Evolutionary conservation across 2,329 filamentous ascomycete species (phyloP), one percentile per base, ranked within the genome.

Genomic region (Diplodia scrobiculata): DNA sequence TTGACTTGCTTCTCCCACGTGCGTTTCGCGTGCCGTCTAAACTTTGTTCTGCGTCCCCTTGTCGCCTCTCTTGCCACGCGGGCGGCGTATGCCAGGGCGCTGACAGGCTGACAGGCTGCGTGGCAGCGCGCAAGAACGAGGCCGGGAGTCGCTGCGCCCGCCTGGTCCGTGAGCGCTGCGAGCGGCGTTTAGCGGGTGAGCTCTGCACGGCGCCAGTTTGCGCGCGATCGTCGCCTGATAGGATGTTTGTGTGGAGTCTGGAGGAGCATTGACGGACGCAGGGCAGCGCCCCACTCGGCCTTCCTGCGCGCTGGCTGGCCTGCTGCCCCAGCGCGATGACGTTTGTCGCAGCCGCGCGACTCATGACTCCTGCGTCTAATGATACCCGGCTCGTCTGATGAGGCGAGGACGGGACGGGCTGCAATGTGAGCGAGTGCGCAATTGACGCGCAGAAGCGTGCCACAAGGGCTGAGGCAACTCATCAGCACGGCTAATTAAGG

Each of bases 361-460:
- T 62, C 58, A 62, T 62, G 41, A 11, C 10, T 54, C 17, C 29
- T 48, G 38, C 21, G 55, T 41, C 32, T 60, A 60, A 60, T 17
- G 55, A 60, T 48, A 47, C 38, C 55, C 55, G 21, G 55, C 55
- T 41, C n/a, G 27, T 36, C 41, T 36, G 45, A 25, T 25, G 21
- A 47, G 55, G 58, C 41, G 11, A 50, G 58, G 32, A 62, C 38
- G 55, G 55, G 25, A 32, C 21, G 17, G 36, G 13, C 10, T 36
- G 11, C 14, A 48, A 38, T 17, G 38, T 45, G 38, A 45, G 14
- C 36, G 25, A 45, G 21, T 14, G n/a, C 11, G 32, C 48, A 62
- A 48, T 34, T 62, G 58, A 62, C 58, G 58, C 58, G 58, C 58
- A 62, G 58, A 50, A 62, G 58, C 58, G 58, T 59, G 58, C 58